Base-by-base conservation (phyloP, 2,329 filamentous ascomycete genomes). In the Trichoderma sp. region DNA sequence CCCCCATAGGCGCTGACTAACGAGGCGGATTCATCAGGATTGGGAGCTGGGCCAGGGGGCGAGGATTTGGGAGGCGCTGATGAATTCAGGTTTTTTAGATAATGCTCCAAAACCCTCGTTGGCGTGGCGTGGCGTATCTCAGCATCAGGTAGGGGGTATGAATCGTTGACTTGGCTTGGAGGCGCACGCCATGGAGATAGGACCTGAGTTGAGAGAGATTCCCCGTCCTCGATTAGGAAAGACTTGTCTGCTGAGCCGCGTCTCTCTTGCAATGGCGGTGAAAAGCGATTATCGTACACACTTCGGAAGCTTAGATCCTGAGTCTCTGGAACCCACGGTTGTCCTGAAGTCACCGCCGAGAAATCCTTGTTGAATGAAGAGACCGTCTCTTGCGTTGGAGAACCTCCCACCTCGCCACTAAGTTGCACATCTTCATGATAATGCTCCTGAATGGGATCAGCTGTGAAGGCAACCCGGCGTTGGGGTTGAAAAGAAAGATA, bases 131-230 rank as follows among this genome's bases (percentile, higher is more conserved):
- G 73, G 12, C 80, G 70, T 24, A 81, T 28, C 6, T 73, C 74
- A 5, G 76, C 71, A 62, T 78, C 77, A 8, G 81, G 81, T 72
- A 83, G 79, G 64, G 76, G 85, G 74, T 88, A 85, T 0, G 88
- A 91, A 75, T 91, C 88, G 11, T 82, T 83, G 24, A 90, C 82
- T 32, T 86, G 81, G 71, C 86, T 89, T 0, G 85, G 83, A 2
- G 84, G 85, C 15, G 82, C 78, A 58, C 77, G 77, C 82, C 83
- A 86, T 64, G 84, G 83, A 32, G 70, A 72, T 28, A 32, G 39
- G 15, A 34, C 34, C 9, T 71, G 68, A 26, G 71, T 58, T 2
- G 68, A 62, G 28, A 51, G 12, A 21, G 68, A 39, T 9, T 36
- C 57, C 2, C 24, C 61, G 3, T 47, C 34, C 7, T 61, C 64